Base-by-base conservation (phyloP, 495 filamentous ascomycete species). In the Oidiodendron maius region DNA sequence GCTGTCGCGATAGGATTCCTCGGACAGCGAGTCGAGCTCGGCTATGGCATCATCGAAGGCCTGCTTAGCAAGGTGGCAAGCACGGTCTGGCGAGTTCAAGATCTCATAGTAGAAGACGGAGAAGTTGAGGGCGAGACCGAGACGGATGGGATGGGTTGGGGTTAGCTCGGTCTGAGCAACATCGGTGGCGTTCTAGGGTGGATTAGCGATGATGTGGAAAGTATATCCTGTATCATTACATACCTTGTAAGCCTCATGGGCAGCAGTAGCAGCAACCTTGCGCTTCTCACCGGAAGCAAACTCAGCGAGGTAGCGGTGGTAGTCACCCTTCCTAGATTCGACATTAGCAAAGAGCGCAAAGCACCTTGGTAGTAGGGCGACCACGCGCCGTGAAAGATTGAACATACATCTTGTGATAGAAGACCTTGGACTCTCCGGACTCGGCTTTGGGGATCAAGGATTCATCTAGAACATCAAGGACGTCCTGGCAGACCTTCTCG, bases 21-120 rank as follows among this genome's bases (percentile, higher is more conserved):
- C 93, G 50, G 90, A 96, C 50, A 98, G 78, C 16, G 91, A 96
- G 76, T 98, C 93, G 58, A 98, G 89, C 81, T 98, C 93, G 52
- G 93, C 93, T 68, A 98, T 98, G 53, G 93, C 93, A 67, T 98
- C 93, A 68, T 98, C 93, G 63, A 98, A 98, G 23, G 94, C 91
- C 75, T 96, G 91, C 84, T 98, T 98, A 66, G 93, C 93, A 46
- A 98, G 81, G 69, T 98, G 93, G 80, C 93, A 98, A 63, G 93
- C 93, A 67, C 91, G 91, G 65, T 98, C 93, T 39, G 93, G 93
- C 11, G 93, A 95, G 83, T 97, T 98, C 59, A 98, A 78, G 67
- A 98, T 98, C 80, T 98, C 93, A 68, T 98, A 98, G 83, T 98
- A 98, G 77, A 98, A 98, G 58, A 98, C 93, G 34, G 94, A 97